phyloP scores from a whole-genome alignment of 306 rosid species.

The Gillenia trifoliata region DNA sequence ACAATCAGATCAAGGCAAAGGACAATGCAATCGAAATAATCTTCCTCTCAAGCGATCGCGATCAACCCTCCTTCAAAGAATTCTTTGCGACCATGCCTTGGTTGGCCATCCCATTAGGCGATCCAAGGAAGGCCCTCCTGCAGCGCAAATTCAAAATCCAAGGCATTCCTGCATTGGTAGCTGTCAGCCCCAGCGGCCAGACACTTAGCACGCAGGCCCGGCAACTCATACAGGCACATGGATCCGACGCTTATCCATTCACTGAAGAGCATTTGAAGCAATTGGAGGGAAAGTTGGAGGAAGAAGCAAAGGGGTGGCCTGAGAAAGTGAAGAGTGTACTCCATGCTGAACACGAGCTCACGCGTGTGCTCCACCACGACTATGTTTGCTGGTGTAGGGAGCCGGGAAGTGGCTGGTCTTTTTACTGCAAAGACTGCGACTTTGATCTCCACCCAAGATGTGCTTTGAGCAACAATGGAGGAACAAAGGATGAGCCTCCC shows the following conservation, averaged over 20 bases:
- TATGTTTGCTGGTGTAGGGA: constrained; percentile 32
- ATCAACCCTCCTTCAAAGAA: constrained; percentile 25
- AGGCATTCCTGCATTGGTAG: constrained; percentile 32
- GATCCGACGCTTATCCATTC: constrained; percentile 47
- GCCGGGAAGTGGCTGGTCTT: constrained; percentile 32
- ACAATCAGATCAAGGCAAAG: constrained; percentile 27
- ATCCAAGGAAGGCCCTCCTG: constrained; percentile 27
- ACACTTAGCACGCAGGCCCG: constrained; percentile 22
- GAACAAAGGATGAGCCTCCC: constrained; percentile 2
- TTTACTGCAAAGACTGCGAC: constrained; percentile 32
- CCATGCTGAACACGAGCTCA: constrained; percentile 33
- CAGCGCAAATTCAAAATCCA: constrained; percentile 33
- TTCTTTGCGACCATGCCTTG: constrained; percentile 40
- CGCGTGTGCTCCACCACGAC: neutral
- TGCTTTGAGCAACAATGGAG: constrained; percentile 31
- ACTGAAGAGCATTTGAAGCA: constrained; percentile 31
- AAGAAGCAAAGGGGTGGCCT: constrained; percentile 34
- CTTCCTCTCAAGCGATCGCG: constrained; percentile 41
- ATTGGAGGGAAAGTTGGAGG: constrained; percentile 24
- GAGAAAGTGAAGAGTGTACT: constrained; percentile 38
- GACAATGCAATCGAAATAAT: constrained; percentile 29
- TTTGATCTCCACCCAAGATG: constrained; percentile 48
- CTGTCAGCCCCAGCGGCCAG: constrained; percentile 29
- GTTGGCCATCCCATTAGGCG: constrained; percentile 48
- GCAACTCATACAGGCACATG: constrained; percentile 26